Base-by-base conservation (phyloP, 129 eudicot genomes). In the Tagetes patula region DNA sequence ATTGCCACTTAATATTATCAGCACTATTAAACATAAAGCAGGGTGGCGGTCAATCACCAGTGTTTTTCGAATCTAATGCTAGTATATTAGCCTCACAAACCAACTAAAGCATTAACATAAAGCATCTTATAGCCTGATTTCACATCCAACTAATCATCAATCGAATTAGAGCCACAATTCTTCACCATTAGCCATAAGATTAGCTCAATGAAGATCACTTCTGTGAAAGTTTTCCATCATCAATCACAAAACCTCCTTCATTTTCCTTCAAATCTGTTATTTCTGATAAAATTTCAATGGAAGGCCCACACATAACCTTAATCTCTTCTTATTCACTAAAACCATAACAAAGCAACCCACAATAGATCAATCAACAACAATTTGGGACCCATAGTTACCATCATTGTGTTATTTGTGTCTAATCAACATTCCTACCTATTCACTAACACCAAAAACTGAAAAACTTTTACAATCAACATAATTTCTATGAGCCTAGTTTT, bases 331-430 rank as follows among this genome's bases (percentile, higher is more conserved):
- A 56, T 2, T 12, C 8, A 40, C 4, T 30, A 30, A 58, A 54
- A 54, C 61, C 7, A 30, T 6, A 0, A 71, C 45, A 12, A 27
- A 40, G 2, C 33, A 48, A 48, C 54, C 10, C 20, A 48, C 54
- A 10, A 20, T 48, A 12, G 54, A 12, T 4, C 30, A 39, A 53
- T 27, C 27, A 50, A 40, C 11, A 20, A 37, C 47, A 1, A 13
- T 8, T 74, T 63, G 70, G 70, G 77, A 48, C 37, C 70, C 70
- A 46, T 73, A 8, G 34, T 14, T 61, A 34, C 49, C 4, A 62
- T 31, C 8, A 45, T 7, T 33, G 59, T 20, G 27, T 41, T 41
- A 43, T 6, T 43, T 8, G 9, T 4, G 45, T 50, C 52, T 46
- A 46, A 46, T 10, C 52, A 46, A 46, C 52, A 76, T 32, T 49